Conservation (phyloP, 352 stramenopile genomes). For the Globisporangium iwayamae region DNA sequence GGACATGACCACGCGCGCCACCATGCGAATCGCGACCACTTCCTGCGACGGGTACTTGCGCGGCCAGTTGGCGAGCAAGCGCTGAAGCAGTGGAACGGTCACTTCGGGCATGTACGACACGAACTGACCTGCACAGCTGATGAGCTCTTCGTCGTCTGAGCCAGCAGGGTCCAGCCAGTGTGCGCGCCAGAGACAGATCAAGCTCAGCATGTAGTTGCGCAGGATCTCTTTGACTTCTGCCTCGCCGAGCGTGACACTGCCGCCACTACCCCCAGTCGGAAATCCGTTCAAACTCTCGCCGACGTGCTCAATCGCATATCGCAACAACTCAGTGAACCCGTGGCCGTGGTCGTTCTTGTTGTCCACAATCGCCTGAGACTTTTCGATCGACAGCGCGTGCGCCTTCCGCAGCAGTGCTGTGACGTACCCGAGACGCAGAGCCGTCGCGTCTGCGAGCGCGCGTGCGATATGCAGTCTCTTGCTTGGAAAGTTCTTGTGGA, state of each 20-base stretch:
- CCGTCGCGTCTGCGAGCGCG: constrained; percentile 68
- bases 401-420: constrained; percentile 38
- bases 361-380: constrained; percentile 46
- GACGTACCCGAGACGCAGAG: constrained; percentile 67
- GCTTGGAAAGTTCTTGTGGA: constrained; percentile 73
- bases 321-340: constrained; percentile 76
- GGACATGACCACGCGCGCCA: constrained; percentile 83
- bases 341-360: constrained; percentile 75
- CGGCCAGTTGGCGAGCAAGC: constrained; percentile 62
- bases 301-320: constrained; percentile 80
- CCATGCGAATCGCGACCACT: constrained; percentile 73
- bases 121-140: constrained; percentile 78
- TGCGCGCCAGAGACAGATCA: constrained; percentile 63
- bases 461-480: constrained; percentile 69
- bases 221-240: constrained; percentile 45
- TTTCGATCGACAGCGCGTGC: constrained; percentile 57
- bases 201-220: constrained; percentile 66
- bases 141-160: constrained; percentile 82
- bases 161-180: constrained; percentile 74
- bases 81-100: constrained; percentile 43
- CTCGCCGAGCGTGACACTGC: constrained; percentile 21
- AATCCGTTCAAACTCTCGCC: constrained; percentile 44
- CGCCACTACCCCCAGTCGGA: constrained; percentile 16
- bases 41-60: constrained; percentile 63
- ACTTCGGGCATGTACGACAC: constrained; percentile 78